Evolutionary conservation across 345 rosid genomes (phyloP).

Genomic region (Gossypium sturtianum): DNA sequence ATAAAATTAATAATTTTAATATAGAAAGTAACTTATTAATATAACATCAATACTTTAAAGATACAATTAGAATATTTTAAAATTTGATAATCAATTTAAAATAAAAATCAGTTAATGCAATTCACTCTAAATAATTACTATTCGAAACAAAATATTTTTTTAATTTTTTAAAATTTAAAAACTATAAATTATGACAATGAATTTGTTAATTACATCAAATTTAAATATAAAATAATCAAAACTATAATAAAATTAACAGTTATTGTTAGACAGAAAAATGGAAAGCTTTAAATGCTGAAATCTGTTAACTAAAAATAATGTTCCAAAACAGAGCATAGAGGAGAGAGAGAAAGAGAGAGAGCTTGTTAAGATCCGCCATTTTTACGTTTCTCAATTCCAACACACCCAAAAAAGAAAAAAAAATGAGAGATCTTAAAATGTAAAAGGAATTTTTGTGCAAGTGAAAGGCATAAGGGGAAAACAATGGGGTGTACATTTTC

Average conservation of each 20-base stretch:
- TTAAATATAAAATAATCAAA: background rate
- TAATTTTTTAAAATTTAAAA: too few relatives aligned
- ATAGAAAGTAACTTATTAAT: too few relatives aligned
- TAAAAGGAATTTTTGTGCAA: background rate
- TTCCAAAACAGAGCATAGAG: background rate
- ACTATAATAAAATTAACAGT: background rate
- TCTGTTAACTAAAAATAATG: background rate
- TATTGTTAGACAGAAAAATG: background rate
- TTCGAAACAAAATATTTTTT: too few relatives aligned
- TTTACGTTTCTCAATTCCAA: background rate
- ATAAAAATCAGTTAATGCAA: too few relatives aligned
- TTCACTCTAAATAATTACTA: too few relatives aligned
- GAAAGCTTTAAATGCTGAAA: background rate
- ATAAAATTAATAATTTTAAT: too few relatives aligned
- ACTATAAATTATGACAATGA: too few relatives aligned
- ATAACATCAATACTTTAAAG: too few relatives aligned
- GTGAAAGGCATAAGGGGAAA: background rate
- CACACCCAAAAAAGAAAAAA: background rate
- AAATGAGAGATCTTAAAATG: constrained; percentile 37
- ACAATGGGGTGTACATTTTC: constrained; percentile 89
- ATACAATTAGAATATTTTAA: too few relatives aligned
- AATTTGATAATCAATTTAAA: too few relatives aligned
- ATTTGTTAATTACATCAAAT: too few relatives aligned
- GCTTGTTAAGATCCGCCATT: constrained; percentile 18
- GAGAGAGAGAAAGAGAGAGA: background rate